Evolutionary conservation across 73 alveolate genomes (phyloP).

Genomic region (Uronychia setigera): DNA sequence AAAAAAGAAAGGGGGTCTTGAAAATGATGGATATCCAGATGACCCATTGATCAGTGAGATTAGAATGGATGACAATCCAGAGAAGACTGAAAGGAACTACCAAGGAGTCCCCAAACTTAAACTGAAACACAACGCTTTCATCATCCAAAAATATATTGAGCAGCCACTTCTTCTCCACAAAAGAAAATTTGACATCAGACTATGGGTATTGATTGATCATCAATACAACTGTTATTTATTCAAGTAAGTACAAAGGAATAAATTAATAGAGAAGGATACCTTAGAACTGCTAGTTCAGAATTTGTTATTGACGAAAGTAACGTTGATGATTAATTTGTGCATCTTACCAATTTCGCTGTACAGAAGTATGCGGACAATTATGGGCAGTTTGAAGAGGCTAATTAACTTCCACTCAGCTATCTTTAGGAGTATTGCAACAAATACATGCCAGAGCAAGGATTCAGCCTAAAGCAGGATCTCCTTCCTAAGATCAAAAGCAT

Average conservation of each 20-base stretch:
- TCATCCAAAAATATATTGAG: slow-evolving; percentile 62
- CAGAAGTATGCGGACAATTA: slow-evolving; percentile 68
- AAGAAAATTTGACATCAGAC: slow-evolving; percentile 77
- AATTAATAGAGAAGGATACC: slow-evolving; percentile 70
- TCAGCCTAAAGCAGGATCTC: slow-evolving; percentile 20
- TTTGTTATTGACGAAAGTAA: slow-evolving; percentile 44
- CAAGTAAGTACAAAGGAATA: not conserved
- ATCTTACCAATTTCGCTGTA: slow-evolving; percentile 80
- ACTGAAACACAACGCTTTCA: slow-evolving; percentile 44
- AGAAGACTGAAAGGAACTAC: not conserved
- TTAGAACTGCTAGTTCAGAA: slow-evolving; percentile 73
- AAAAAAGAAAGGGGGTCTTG: not conserved
- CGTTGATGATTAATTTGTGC: slow-evolving; percentile 66
- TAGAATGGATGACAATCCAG: not conserved
- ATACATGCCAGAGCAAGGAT: slow-evolving; percentile 16
- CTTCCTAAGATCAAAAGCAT: slow-evolving; percentile 40
- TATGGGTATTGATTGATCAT: slow-evolving; percentile 57
- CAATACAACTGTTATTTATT: slow-evolving; percentile 36
- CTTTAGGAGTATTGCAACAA: slow-evolving; percentile 61
- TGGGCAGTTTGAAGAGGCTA: slow-evolving; percentile 81
- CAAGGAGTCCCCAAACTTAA: not conserved
- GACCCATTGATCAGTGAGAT: slow-evolving; percentile 44
- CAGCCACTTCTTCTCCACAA: slow-evolving; percentile 68
- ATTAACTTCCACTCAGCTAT: slow-evolving; percentile 66
- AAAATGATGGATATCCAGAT: not conserved